Base-by-base conservation (phyloP, 1,284 basidiomycete genomes). In the Boletus sp. region DNA sequence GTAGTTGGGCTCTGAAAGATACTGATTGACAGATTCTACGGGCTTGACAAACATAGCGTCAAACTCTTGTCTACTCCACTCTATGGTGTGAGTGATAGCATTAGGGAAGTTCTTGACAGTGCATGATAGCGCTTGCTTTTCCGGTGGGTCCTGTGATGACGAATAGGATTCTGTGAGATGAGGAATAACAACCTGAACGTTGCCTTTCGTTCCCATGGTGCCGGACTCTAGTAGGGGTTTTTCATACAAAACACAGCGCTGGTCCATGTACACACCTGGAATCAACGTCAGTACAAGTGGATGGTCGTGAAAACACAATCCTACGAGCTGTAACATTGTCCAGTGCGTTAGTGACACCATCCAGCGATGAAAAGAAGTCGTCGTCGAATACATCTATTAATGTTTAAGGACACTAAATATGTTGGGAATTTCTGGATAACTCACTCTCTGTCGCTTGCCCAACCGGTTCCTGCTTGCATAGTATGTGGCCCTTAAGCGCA, bases 71-170 rank as follows among this genome's bases (percentile, higher is more conserved):
- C 95, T 89, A 64, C 93, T 89, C 97, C 97, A 99, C 91, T 96
- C 92, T 64, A 99, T 99, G n/a, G 96, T 98, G 77, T 99, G 97
- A 67, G 95, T 90, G 66, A 99, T 99, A 37, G 91, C 89, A 73
- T 99, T 98, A 33, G 97, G 97, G 85, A 99, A 99, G 77, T 95
- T 98, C 80, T 98, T 99, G 71, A 99, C 92, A 11, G 97, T 99
- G 77, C 98, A 99, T 43, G 94, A 94, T 12, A 98, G 94, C 16
- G 96, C 91, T 71, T 96, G 92, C 78, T 98, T 99, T 78, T 99
- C 98, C 20, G 97, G 97, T 46, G 97, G 97, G 74, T 99, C 97
- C 77, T 99, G 97, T 22, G 96, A 98, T 7, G 96, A 98, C 24
- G 93, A 91, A 75, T 99, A 99, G 16, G 95, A 98, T 76, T 99